Conservation (phyloP, 139 green algal species). For the Ulvella scutata region DNA sequence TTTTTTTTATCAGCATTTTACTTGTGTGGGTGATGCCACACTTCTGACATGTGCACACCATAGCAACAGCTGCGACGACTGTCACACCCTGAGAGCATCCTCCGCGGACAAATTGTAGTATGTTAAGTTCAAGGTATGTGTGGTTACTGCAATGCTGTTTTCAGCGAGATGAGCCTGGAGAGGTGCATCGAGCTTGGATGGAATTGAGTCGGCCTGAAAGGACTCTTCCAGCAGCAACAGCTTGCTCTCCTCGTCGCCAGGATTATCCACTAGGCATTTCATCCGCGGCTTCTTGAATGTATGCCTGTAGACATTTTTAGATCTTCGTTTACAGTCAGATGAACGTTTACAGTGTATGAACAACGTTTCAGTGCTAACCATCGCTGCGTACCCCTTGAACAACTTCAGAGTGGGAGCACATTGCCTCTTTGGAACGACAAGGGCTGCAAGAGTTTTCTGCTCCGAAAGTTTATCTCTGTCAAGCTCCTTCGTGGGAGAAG, state of each 20-base stretch:
- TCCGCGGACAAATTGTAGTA: not conserved
- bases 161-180: not conserved
- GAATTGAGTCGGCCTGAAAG: slow-evolving; percentile 8
- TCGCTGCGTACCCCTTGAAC: slow-evolving; percentile 13
- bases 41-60: too few relatives aligned
- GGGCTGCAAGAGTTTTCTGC: too few relatives aligned
- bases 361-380: not conserved
- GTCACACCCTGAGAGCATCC: not conserved
- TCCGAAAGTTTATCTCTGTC: too few relatives aligned
- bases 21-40: too few relatives aligned
- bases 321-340: too few relatives aligned
- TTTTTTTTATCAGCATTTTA: too few relatives aligned
- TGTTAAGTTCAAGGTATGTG: not conserved
- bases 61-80: not conserved
- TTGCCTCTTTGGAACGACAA: not conserved
- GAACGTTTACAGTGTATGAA: not conserved
- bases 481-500: too few relatives aligned
- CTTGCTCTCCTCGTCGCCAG: slow-evolving; percentile 10
- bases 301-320: slow-evolving; percentile 38
- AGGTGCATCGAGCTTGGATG: not conserved
- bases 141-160: not conserved
- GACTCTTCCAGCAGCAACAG: slow-evolving; percentile 52
- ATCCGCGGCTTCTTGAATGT: slow-evolving; percentile 45
- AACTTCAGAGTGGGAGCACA: slow-evolving; percentile 3
- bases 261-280: slow-evolving; percentile 37